phyloP scores from a whole-genome alignment of 2,329 filamentous ascomycete species.

The Colletotrichum tamarilloi region DNA sequence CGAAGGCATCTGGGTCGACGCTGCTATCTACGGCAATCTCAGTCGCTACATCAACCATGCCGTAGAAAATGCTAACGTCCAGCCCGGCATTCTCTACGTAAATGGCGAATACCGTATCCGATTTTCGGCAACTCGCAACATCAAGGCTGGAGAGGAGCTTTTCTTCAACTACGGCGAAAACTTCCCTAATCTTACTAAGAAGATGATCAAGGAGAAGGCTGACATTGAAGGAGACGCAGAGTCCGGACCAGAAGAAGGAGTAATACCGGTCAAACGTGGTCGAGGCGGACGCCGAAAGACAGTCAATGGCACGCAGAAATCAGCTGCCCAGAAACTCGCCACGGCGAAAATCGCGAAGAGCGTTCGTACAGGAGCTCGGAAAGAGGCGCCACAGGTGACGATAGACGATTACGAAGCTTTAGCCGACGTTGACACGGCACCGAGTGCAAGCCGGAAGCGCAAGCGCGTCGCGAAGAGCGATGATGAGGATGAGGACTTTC shows the following conservation, averaged over 20 bases:
- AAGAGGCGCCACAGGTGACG: slow-evolving; percentile 28
- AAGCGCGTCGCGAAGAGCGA: slow-evolving; percentile 25
- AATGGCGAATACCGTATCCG: slow-evolving; percentile 82
- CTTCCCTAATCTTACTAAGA: slow-evolving; percentile 71
- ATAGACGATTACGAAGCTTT: slow-evolving; percentile 29
- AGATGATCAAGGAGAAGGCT: slow-evolving; percentile 57
- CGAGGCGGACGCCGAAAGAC: slow-evolving; percentile 16
- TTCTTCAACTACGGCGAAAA: slow-evolving; percentile 85
- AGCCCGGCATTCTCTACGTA: slow-evolving; percentile 75
- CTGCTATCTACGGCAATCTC: slow-evolving; percentile 81
- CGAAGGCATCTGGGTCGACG: slow-evolving; percentile 77
- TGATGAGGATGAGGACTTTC: slow-evolving; percentile 34
- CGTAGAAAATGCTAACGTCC: slow-evolving; percentile 64
- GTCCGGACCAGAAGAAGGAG: slow-evolving; percentile 10
- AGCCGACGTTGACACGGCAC: slow-evolving; percentile 13
- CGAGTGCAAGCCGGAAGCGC: slow-evolving; percentile 19
- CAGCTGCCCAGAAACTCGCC: slow-evolving; percentile 8
- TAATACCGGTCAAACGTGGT: slow-evolving; percentile 15
- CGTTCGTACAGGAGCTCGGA: slow-evolving; percentile 31
- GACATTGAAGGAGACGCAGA: slow-evolving; percentile 36
- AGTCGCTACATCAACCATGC: slow-evolving; percentile 88
- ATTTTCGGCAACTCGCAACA: slow-evolving; percentile 74
- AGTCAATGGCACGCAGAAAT: slow-evolving; percentile 10
- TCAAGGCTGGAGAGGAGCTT: slow-evolving; percentile 79
- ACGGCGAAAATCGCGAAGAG: slow-evolving; percentile 32